Evolutionary conservation across 345 rosid species (phyloP).

Genomic region (Iberis pinnata): DNA sequence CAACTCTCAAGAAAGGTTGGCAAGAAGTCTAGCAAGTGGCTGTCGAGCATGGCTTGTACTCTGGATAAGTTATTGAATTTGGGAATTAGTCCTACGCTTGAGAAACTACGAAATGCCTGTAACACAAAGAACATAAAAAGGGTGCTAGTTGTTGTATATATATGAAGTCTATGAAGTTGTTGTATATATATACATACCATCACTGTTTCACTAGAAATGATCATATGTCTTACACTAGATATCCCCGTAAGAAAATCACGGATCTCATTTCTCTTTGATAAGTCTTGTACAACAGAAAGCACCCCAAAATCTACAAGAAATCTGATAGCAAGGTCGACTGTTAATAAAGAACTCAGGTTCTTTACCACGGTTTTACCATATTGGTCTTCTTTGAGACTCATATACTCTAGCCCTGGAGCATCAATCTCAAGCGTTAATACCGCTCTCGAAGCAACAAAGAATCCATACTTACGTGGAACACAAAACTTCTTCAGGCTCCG

Average conservation of each 20-base stretch:
- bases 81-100: slow-evolving; percentile 3
- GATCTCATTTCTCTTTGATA: slow-evolving; percentile 5
- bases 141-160: not conserved
- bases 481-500: slow-evolving; percentile 12
- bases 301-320: not conserved
- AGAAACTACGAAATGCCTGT: slow-evolving; percentile 9
- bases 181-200: not conserved
- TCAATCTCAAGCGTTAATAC: slow-evolving; percentile 8
- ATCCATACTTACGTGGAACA: not conserved
- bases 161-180: not conserved
- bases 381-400: slow-evolving; percentile 11
- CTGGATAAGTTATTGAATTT: slow-evolving; percentile 5
- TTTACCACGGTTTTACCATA: not conserved
- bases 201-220: slow-evolving; percentile 2
- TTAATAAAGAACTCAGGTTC: slow-evolving; percentile 5
- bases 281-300: not conserved
- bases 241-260: slow-evolving; percentile 4
- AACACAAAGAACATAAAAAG: not conserved
- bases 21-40: not conserved
- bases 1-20: slow-evolving; percentile 8
- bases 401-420: slow-evolving; percentile 12
- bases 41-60: not conserved
- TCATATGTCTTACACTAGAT: slow-evolving; percentile 6
- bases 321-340: not conserved
- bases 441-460: not conserved